These are phyloP conservation scores for Neoascochyta sp. DNA, from an alignment of 2,329 filamentous ascomycete species.

Conservation along the genomic window DNA sequence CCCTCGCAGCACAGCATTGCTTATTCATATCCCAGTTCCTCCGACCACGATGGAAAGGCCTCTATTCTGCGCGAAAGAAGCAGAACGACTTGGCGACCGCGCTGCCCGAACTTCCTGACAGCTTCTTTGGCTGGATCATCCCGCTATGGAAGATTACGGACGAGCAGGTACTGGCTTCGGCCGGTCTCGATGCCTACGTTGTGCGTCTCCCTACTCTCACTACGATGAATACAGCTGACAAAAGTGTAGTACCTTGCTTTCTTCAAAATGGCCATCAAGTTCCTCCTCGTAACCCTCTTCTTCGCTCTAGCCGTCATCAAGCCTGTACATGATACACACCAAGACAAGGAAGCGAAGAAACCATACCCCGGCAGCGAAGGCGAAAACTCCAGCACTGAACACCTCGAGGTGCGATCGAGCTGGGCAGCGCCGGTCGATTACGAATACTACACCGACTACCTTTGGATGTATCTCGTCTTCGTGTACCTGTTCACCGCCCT, in stretches of 20 bases:
- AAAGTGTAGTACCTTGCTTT: conserved; percentile 71
- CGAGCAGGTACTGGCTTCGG: conserved; percentile 82
- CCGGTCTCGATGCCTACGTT: conserved; percentile 92
- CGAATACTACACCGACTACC: conserved; percentile 54
- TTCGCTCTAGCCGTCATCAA: conserved; percentile 77
- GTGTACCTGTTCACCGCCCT: conserved; percentile 86
- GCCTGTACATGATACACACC: conserved; percentile 74
- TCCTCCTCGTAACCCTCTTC: conserved; percentile 74
- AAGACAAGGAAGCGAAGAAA: conserved; percentile 24
- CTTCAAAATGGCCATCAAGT: conserved; percentile 90
- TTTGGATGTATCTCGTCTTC: conserved; percentile 94
- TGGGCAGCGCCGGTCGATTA: conserved; percentile 26
- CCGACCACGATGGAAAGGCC: conserved; percentile 82
- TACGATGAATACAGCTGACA: conserved; percentile 6
- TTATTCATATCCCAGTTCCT: conserved; percentile 65
- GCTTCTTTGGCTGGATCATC: conserved; percentile 90
- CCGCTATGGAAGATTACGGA: conserved; percentile 80
- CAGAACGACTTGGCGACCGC: conserved; percentile 61
- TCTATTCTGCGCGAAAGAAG: conserved; percentile 86
- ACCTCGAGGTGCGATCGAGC: conserved; percentile 19
- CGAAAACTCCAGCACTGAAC: conserved; percentile 7
- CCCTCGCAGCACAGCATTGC: conserved; percentile 1
- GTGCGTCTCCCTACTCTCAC: conserved; percentile 46
- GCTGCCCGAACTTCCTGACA: conserved; percentile 76
- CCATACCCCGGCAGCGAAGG: conserved; percentile 13